phyloP scores from a whole-genome alignment of 2,329 filamentous ascomycete species.

The Chalara sp. region DNA sequence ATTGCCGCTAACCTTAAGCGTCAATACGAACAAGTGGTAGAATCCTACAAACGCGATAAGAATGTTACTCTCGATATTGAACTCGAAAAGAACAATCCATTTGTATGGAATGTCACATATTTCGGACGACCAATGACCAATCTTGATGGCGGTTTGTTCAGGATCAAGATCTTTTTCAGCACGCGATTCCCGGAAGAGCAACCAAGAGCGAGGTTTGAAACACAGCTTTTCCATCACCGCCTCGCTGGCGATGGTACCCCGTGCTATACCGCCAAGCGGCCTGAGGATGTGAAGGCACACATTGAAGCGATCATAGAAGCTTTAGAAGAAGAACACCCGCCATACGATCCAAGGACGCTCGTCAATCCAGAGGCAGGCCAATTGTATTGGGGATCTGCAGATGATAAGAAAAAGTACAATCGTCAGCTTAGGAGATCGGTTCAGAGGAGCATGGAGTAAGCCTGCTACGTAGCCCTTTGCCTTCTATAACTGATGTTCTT shows the following conservation, averaged over 20 bases:
- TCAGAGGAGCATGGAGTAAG: constrained; percentile 57
- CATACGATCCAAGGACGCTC: constrained; percentile 83
- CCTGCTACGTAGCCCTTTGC: background rate
- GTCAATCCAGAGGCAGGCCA: constrained; percentile 82
- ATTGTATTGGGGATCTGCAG: constrained; percentile 75
- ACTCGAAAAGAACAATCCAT: constrained; percentile 76
- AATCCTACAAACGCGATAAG: constrained; percentile 65
- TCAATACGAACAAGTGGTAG: constrained; percentile 76
- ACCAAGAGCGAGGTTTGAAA: constrained; percentile 75
- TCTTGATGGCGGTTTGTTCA: constrained; percentile 84
- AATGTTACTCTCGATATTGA: constrained; percentile 67
- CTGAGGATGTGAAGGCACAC: constrained; percentile 75
- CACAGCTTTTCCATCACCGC: constrained; percentile 79
- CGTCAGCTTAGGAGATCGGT: constrained; percentile 73
- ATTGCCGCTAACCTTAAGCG: constrained; percentile 77
- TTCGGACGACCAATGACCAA: constrained; percentile 91
- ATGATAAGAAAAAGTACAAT: constrained; percentile 80
- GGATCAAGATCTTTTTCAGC: constrained; percentile 72
- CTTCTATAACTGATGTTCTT: background rate
- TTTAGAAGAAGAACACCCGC: constrained; percentile 81
- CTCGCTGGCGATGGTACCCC: constrained; percentile 74
- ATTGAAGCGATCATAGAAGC: constrained; percentile 75
- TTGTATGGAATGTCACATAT: constrained; percentile 82
- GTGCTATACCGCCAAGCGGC: constrained; percentile 69
- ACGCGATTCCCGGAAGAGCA: constrained; percentile 83